Evolutionary conservation across 345 rosid species (phyloP).

Genomic region (Excoecaria agallocha): DNA sequence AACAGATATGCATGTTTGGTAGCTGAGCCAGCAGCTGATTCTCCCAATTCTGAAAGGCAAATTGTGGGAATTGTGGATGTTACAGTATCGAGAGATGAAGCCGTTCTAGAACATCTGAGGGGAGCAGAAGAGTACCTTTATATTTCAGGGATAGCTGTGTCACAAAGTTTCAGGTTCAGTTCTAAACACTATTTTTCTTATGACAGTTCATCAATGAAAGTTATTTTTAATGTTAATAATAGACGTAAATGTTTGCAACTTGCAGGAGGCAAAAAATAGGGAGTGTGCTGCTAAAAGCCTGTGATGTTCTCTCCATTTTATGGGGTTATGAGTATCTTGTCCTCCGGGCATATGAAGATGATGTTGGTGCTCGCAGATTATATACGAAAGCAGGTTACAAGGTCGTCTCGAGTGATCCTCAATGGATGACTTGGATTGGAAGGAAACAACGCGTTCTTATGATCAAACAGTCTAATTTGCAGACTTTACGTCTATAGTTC

Average conservation of each 20-base stretch:
- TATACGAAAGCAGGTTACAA: slow-evolving; percentile 74
- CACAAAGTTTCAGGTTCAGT: slow-evolving; percentile 49
- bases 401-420: slow-evolving; percentile 55
- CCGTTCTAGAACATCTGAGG: slow-evolving; percentile 49
- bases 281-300: slow-evolving; percentile 62
- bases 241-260: not conserved
- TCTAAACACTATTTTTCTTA: not conserved
- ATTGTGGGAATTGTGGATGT: slow-evolving; percentile 80
- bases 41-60: slow-evolving; percentile 16
- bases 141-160: slow-evolving; percentile 80
- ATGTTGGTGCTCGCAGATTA: slow-evolving; percentile 56
- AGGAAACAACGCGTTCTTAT: slow-evolving; percentile 66
- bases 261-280: slow-evolving; percentile 74
- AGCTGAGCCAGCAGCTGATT: slow-evolving; percentile 49
- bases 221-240: not conserved
- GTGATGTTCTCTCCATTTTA: slow-evolving; percentile 51
- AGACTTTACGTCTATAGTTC: not conserved
- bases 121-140: slow-evolving; percentile 74
- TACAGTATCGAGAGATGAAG: slow-evolving; percentile 54
- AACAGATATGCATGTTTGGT: slow-evolving; percentile 80
- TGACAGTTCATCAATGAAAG: too few species aligned
- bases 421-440: slow-evolving; percentile 73
- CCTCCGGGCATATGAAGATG: slow-evolving; percentile 79
- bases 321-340: slow-evolving; percentile 70
- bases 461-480: slow-evolving; percentile 41